Conservation (phyloP, 2,329 filamentous ascomycete species). For the Sporothrix brasiliensis region DNA sequence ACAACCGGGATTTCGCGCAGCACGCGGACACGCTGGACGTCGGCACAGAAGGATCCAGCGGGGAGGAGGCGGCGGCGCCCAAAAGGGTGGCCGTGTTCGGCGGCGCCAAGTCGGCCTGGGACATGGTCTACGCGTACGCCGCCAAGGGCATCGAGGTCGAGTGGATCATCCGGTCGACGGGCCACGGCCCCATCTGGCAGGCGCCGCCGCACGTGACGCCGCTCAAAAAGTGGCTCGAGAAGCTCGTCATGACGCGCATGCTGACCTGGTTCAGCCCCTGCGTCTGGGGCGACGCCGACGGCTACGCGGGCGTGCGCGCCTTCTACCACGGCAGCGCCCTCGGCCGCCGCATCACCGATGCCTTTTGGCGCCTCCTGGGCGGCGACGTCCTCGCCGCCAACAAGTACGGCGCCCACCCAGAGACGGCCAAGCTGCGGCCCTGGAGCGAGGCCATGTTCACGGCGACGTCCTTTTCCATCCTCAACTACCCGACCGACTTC, state of each 20-base stretch:
- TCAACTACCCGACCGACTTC: slow-evolving; percentile 62
- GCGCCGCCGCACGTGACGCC: slow-evolving; percentile 65
- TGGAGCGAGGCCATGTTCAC: slow-evolving; percentile 57
- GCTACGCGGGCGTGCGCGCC: slow-evolving; percentile 56
- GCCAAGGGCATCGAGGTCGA: slow-evolving; percentile 58
- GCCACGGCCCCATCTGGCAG: slow-evolving; percentile 63
- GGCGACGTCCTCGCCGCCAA: slow-evolving; percentile 59
- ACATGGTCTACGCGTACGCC: slow-evolving; percentile 65
- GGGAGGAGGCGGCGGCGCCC: slow-evolving; percentile 27
- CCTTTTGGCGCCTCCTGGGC: slow-evolving; percentile 61
- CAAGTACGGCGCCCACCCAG: slow-evolving; percentile 57
- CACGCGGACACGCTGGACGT: slow-evolving; percentile 47
- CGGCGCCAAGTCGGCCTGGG: slow-evolving; percentile 66
- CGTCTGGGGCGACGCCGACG: slow-evolving; percentile 68
- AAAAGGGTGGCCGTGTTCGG: slow-evolving; percentile 60
- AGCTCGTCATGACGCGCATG: slow-evolving; percentile 66
- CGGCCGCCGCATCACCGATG: slow-evolving; percentile 58
- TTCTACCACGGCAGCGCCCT: slow-evolving; percentile 62
- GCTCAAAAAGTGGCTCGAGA: slow-evolving; percentile 68
- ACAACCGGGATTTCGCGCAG: slow-evolving; percentile 51
- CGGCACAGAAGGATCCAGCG: neutral
- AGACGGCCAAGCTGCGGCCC: slow-evolving; percentile 57
- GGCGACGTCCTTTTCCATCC: slow-evolving; percentile 59
- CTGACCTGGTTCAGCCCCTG: slow-evolving; percentile 76
- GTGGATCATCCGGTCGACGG: slow-evolving; percentile 60